phyloP scores from a whole-genome alignment of 2,329 filamentous ascomycete genomes.

The Arthrobotrys pseudoclavata region DNA sequence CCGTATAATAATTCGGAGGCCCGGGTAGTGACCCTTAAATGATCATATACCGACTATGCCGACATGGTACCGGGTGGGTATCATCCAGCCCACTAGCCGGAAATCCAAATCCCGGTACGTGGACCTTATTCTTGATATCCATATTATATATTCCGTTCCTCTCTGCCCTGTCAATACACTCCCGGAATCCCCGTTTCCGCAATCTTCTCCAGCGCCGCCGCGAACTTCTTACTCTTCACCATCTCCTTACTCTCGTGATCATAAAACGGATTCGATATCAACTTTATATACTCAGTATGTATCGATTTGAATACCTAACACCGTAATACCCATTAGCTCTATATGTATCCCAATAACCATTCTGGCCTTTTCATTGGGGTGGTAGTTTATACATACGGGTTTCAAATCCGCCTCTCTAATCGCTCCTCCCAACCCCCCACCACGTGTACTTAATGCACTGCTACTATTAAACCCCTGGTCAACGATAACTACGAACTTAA shows the following conservation, averaged over 20 bases:
- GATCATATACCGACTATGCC: background rate
- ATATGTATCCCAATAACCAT: background rate
- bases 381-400: slow-evolving; percentile 70
- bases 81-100: background rate
- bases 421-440: slow-evolving; percentile 71
- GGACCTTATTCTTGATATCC: background rate
- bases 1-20: background rate
- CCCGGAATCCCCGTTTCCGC: slow-evolving; percentile 87
- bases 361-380: background rate
- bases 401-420: slow-evolving; percentile 89
- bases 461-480: slow-evolving; percentile 81
- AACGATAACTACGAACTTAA: slow-evolving; percentile 89
- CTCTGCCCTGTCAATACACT: slow-evolving; percentile 65
- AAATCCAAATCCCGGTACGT: background rate
- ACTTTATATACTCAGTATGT: slow-evolving; percentile 88
- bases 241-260: slow-evolving; percentile 85
- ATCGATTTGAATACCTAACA: slow-evolving; percentile 84
- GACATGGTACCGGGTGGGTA: background rate
- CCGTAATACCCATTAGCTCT: slow-evolving; percentile 27
- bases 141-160: background rate
- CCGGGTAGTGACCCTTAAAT: background rate
- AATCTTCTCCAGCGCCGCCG: slow-evolving; percentile 84
- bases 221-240: slow-evolving; percentile 85
- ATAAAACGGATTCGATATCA: slow-evolving; percentile 96
- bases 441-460: slow-evolving; percentile 63